Evolutionary conservation across 176 grass and related monocot genomes (phyloP), one percentile per base, ranked within the genome.

Genomic region (Dactylis glomerata): DNA sequence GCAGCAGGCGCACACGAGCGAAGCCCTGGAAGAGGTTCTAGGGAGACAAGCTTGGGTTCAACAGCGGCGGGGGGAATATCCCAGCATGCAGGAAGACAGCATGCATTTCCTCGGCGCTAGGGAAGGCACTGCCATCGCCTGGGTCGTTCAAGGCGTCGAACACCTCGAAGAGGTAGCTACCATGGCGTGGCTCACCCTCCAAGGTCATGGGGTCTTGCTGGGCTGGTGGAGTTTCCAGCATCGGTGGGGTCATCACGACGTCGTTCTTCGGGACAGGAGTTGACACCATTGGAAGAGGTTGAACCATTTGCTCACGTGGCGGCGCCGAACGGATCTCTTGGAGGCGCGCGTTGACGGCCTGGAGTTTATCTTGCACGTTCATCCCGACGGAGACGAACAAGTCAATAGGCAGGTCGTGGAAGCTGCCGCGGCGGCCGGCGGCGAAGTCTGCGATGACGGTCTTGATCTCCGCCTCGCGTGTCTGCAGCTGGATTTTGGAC

Each of bases 401-500:
- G 5, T 76, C 34, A 1, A 46, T 20, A 0, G 61, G 11, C 7
- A 85, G 6, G 6, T 77, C 73, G 34, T 68, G 17, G 34, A 85
- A 14, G 15, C 10, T 31, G 10, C 0, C 11, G 30, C 50, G 34
- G 19, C 65, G 49, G 27, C 78, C 82, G 1, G 27, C 33, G 14
- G 69, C 6, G 31, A 76, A 24, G 7, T 93, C 82, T 32, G 40
- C 66, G 37, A 88, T 37, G 22, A 88, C 15, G 19, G 54, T n/a
- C n/a, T 58, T 78, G 3, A 81, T 20, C 78, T 86, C 58, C 17
- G 36, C 34, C 51, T 86, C 34, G 2, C 56, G 37, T 8, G n/a
- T 28, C 37, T 58, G 33, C 12, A n/a, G 36, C 42, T 87, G 15
- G 24, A 37, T 13, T 17, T 59, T 83, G 6, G 40, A 32, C 16